Evolutionary conservation across 1,284 basidiomycete genomes (phyloP), one percentile per base, ranked within the genome.

Genomic region (Taiwanofungus camphoratus): DNA sequence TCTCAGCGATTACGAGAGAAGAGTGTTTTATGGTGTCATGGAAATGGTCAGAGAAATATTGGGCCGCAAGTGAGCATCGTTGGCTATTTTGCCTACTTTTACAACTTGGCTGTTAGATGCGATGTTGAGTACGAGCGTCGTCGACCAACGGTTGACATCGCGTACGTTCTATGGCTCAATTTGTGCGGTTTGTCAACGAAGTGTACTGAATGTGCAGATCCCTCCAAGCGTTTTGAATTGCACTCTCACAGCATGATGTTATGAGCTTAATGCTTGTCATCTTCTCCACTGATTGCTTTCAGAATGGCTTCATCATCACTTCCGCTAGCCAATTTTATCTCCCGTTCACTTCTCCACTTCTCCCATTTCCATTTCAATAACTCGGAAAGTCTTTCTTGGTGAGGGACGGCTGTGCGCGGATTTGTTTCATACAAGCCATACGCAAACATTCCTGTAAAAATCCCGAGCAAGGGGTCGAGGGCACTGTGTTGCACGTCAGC

Each of bases 381-480:
- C 36, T 76, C 69, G 5, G 60, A 49, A 18, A 94, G 66, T 24
- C 74, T 77, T 51, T 89, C 73, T 6, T 84, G 80, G n/a, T 72
- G 67, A 1, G 77, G 68, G 12, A 83, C 73, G 8, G 77, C 81
- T 2, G 83, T 87, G 39, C 90, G 79, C 4, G 91, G 91, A 62
- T 93, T 83, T 30, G 73, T 86, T 62, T 93, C 90, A 64, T 87
- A 78, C 18, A 94, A 76, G 60, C 88, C 81, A 62, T 82, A 93
- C 1, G 91, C 91, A 33, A 92, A 67, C 33, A 83, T 62, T 15
- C 91, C 87, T 1, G 90, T 92, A 61, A 91, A 89, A 34, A 90
- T 65, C 11, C 87, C 90, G 15, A 93, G 67, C 20, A 89, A 48
- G 13, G 86, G 85, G 63, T 91, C 88, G 18, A 90, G 54, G 5